These are phyloP conservation scores for Mycosphaerella sp. DNA, from an alignment of 2,329 filamentous ascomycete genomes.

Conservation along the genomic window DNA sequence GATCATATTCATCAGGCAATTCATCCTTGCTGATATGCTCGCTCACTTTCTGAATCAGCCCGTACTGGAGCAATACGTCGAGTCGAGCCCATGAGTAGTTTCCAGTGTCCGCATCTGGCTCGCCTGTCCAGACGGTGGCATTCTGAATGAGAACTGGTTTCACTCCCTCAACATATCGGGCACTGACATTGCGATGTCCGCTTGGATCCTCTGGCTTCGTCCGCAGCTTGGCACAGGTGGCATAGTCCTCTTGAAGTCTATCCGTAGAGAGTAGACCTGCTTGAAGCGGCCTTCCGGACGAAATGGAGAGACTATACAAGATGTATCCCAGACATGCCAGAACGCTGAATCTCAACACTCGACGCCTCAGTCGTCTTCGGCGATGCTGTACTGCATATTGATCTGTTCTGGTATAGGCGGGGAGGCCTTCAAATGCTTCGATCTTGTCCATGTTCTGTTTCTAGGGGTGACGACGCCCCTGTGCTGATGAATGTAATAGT, in stretches of 20 bases:
- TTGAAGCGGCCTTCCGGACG: background rate
- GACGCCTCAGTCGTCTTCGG: background rate
- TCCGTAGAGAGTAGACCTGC: constrained; percentile 43
- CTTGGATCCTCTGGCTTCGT: constrained; percentile 51
- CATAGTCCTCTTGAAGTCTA: constrained; percentile 50
- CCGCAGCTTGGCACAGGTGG: constrained; percentile 51
- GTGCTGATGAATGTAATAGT: too few relatives aligned
- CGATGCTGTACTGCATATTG: background rate
- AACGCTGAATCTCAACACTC: background rate
- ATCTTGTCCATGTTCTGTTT: background rate
- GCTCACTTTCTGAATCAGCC: constrained; percentile 53
- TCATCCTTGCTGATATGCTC: constrained; percentile 38
- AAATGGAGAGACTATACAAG: background rate
- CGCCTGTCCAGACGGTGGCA: constrained; percentile 60
- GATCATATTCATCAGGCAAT: constrained; percentile 44
- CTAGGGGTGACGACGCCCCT: too few relatives aligned
- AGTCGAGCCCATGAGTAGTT: constrained; percentile 53
- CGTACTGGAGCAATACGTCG: constrained; percentile 57
- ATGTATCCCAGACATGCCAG: background rate
- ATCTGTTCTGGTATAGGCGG: background rate
- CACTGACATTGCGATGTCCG: constrained; percentile 53
- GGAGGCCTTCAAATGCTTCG: background rate
- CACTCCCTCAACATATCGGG: constrained; percentile 53
- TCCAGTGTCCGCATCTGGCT: constrained; percentile 49
- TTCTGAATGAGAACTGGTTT: constrained; percentile 59